These are phyloP conservation scores for Colletotrichum filicis DNA, from an alignment of 2,329 filamentous ascomycete genomes.

Conservation along the genomic window DNA sequence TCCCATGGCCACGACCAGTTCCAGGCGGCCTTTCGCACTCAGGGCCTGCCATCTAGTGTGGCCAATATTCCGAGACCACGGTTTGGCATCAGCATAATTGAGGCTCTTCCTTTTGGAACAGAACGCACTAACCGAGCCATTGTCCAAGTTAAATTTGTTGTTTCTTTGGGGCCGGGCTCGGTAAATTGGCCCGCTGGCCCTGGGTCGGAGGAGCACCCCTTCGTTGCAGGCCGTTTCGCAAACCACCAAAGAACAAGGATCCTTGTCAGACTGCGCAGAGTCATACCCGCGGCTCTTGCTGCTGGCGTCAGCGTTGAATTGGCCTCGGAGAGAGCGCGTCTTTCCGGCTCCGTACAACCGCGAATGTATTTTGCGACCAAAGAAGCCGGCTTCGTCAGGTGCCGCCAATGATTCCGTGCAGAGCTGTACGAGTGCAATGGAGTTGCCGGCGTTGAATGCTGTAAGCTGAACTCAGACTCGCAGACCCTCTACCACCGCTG, in stretches of 20 bases:
- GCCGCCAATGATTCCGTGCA: background rate
- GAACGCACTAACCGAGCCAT: background rate
- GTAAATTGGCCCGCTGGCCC: background rate
- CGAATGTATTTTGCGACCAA: background rate
- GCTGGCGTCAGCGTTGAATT: background rate
- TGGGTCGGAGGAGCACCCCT: conserved; percentile 4
- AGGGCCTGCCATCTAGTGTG: background rate
- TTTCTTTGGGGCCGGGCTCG: background rate
- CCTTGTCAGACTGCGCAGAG: background rate
- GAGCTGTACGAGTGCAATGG: background rate
- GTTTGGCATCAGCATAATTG: background rate
- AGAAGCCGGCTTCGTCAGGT: background rate
- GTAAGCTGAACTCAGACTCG: background rate
- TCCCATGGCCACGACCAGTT: background rate
- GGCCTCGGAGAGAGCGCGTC: background rate
- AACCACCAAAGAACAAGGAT: conserved; percentile 7
- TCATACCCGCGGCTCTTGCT: background rate
- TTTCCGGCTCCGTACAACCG: background rate
- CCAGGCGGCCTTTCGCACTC: background rate
- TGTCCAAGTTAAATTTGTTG: background rate
- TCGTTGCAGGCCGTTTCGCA: conserved; percentile 25
- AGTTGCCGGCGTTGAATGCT: background rate
- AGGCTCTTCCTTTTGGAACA: background rate
- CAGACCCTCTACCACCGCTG: background rate
- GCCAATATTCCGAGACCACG: background rate